These are phyloP conservation scores for Thalassiosira allenii DNA, from an alignment of 352 stramenopile species.

Conservation along the genomic window DNA sequence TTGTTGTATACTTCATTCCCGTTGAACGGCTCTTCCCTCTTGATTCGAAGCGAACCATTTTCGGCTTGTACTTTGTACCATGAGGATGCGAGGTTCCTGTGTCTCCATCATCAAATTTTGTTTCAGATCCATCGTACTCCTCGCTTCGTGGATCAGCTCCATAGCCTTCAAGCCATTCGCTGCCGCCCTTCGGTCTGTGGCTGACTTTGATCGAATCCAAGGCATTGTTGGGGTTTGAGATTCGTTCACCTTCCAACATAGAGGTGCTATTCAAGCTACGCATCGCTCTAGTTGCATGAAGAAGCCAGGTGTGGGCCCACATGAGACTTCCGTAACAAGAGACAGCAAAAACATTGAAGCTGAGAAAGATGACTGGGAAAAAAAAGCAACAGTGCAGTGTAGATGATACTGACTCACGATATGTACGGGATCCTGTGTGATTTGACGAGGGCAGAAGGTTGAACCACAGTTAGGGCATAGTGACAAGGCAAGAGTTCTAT, in stretches of 20 bases:
- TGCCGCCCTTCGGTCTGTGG: slow-evolving; percentile 74
- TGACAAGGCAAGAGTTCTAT: too few species aligned
- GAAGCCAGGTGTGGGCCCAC: slow-evolving; percentile 84
- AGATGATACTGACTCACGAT: too few species aligned
- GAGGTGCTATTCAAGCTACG: slow-evolving; percentile 35
- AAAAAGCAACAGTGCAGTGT: too few species aligned
- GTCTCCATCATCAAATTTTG: slow-evolving; percentile 60
- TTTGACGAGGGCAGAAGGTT: too few species aligned
- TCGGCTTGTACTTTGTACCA: slow-evolving; percentile 76
- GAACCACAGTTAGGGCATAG: too few species aligned
- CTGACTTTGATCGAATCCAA: slow-evolving; percentile 79
- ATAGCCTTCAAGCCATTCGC: slow-evolving; percentile 80
- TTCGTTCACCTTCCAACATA: slow-evolving; percentile 54
- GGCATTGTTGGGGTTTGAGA: slow-evolving; percentile 64
- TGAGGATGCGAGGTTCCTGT: slow-evolving; percentile 68
- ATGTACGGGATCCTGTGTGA: slow-evolving; percentile 87
- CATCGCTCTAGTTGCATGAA: slow-evolving; percentile 79
- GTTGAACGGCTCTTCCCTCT: slow-evolving; percentile 72
- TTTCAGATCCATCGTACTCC: slow-evolving; percentile 56
- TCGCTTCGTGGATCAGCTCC: slow-evolving; percentile 55
- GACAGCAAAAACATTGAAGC: too few species aligned
- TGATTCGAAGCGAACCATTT: slow-evolving; percentile 82
- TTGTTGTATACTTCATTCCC: slow-evolving; percentile 85
- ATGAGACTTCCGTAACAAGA: slow-evolving; percentile 42
- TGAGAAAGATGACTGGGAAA: too few species aligned